Percentiles rank a stretch among this genome's conserved stretches.
phyloP scores from a whole-genome alignment of 2,329 filamentous ascomycete genomes.

The Lachnellula hyalina region DNA sequence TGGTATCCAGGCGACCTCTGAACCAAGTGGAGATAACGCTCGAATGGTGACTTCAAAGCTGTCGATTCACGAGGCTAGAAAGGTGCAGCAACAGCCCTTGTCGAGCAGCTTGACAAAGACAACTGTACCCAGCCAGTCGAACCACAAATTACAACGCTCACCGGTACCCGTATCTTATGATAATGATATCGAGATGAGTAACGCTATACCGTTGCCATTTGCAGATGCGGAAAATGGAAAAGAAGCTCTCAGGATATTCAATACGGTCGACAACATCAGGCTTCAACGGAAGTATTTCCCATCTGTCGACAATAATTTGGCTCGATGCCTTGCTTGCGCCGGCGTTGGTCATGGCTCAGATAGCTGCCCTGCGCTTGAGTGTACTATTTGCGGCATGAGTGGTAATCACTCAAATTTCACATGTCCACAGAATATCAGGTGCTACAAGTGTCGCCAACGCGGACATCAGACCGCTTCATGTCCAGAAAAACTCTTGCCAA shows the following conservation, averaged over 20 bases:
- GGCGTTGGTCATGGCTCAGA: slow-evolving; percentile 40
- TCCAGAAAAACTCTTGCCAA: slow-evolving; percentile 47
- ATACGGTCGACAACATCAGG: slow-evolving; percentile 10
- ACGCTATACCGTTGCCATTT: background rate
- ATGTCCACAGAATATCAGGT: slow-evolving; percentile 48
- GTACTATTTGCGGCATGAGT: slow-evolving; percentile 42
- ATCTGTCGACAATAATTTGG: slow-evolving; percentile 27
- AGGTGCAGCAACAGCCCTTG: background rate
- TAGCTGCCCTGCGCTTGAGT: slow-evolving; percentile 42
- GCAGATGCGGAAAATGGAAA: background rate
- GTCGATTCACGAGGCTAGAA: background rate
- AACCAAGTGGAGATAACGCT: background rate
- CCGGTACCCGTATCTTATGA: background rate
- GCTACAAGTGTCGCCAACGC: slow-evolving; percentile 55
- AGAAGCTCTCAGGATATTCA: background rate
- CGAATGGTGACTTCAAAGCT: background rate
- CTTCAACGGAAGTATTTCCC: slow-evolving; percentile 45
- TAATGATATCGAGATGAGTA: background rate
- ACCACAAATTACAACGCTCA: background rate
- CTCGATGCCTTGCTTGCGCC: slow-evolving; percentile 47
- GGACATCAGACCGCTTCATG: slow-evolving; percentile 53
- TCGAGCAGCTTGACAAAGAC: background rate
- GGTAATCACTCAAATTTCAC: slow-evolving; percentile 42
- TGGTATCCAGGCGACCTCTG: background rate
- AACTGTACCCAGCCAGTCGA: background rate